Conservation (phyloP, 1,284 basidiomycete genomes). For the Ustilago bromivora region DNA sequence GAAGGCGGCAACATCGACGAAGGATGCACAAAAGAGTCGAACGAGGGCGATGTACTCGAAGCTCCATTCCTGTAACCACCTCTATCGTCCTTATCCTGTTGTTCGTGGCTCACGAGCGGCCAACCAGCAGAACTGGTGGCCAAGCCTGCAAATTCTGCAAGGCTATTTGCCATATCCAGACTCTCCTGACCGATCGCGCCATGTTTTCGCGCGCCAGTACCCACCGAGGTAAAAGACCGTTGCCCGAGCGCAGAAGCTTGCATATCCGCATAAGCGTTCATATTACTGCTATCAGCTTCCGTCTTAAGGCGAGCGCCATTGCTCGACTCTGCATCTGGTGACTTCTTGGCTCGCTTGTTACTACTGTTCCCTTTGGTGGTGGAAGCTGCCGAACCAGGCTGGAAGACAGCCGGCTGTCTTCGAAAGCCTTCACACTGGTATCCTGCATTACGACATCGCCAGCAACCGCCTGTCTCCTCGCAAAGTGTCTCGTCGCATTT, state of each 20-base stretch:
- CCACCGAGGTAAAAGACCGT: conserved; percentile 16
- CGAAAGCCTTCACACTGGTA: conserved; percentile 48
- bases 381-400: conserved; percentile 19
- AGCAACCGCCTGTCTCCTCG: conserved; percentile 44
- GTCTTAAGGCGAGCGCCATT: conserved; percentile 9
- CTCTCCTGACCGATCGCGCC: conserved; percentile 13
- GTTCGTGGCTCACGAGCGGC: conserved; percentile 6
- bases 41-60: not conserved
- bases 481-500: conserved; percentile 50
- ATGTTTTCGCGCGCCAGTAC: conserved; percentile 1
- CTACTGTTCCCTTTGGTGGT: conserved; percentile 17
- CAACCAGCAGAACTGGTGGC: conserved; percentile 35
- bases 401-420: conserved; percentile 31
- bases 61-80: conserved; percentile 4
- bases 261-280: conserved; percentile 6
- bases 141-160: conserved; percentile 40
- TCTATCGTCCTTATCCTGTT: conserved; percentile 5
- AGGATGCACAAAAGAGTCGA: not conserved
- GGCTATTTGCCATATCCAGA: conserved; percentile 30
- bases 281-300: conserved; percentile 12
- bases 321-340: conserved; percentile 3
- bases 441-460: conserved; percentile 50
- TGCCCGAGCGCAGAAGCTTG: conserved; percentile 14
- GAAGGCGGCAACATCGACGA: conserved; percentile 15
- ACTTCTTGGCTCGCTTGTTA: conserved; percentile 20